These are phyloP conservation scores for Sporisorium scitamineum DNA, from an alignment of 1,284 basidiomycete species.

Conservation along the genomic window DNA sequence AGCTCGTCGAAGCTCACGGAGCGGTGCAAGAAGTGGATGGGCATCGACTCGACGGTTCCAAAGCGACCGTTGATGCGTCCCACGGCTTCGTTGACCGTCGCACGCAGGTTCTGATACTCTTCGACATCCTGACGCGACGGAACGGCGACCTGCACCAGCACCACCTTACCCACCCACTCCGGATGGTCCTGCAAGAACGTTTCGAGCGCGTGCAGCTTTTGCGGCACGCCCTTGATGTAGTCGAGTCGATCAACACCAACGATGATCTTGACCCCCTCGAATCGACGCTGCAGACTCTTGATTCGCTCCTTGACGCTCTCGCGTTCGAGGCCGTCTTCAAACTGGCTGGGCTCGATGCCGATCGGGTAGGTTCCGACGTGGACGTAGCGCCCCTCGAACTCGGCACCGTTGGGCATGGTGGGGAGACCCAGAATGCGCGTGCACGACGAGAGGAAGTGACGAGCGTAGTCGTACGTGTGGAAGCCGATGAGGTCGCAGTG, in stretches of 20 bases:
- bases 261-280: conserved; percentile 95
- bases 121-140: conserved; percentile 98
- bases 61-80: conserved; percentile 98
- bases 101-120: conserved; percentile 96
- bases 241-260: conserved; percentile 97
- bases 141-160: conserved; percentile 94
- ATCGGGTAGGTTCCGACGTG: conserved; percentile 99
- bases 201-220: conserved; percentile 96
- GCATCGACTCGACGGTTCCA: conserved; percentile 98
- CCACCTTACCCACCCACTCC: conserved; percentile 99
- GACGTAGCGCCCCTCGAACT: conserved; percentile 92
- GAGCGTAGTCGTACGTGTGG: conserved; percentile 99
- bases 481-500: conserved; percentile 90
- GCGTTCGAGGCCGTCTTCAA: conserved; percentile 84
- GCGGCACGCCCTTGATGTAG: conserved; percentile 99
- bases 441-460: conserved; percentile 98
- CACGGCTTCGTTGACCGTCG: conserved; percentile 96
- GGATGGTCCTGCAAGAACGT: conserved; percentile 96
- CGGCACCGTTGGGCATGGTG: conserved; percentile 96
- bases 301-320: conserved; percentile 84
- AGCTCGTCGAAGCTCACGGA: conserved; percentile 92
- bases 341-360: conserved; percentile 93
- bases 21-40: conserved; percentile 93
- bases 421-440: conserved; percentile 95
- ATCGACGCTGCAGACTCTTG: conserved; percentile 84